Conservation (phyloP, 2,329 filamentous ascomycete species). For the Lecanicillium sp. region DNA sequence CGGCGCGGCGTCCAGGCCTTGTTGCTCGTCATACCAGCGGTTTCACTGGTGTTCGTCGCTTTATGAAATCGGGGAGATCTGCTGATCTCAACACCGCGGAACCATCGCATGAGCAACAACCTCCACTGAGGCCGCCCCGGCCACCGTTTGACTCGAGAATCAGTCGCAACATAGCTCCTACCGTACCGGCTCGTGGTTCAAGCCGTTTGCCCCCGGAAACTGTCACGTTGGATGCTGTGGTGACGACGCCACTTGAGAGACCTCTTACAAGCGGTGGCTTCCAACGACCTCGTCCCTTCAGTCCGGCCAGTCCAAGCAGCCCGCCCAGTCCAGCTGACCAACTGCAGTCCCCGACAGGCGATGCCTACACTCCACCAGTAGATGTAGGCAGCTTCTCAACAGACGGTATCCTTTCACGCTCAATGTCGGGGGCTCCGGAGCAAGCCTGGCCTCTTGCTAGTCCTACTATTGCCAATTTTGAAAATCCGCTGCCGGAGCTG, state of each 20-base stretch:
- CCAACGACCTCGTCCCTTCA: constrained; percentile 35
- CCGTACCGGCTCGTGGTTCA: constrained; percentile 44
- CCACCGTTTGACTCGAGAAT: constrained; percentile 34
- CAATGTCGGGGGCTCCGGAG: constrained; percentile 29
- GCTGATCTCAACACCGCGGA: constrained; percentile 1
- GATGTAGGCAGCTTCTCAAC: constrained; percentile 16
- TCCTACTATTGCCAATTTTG: constrained; percentile 22
- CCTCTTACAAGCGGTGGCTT: constrained; percentile 37
- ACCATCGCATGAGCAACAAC: constrained; percentile 1
- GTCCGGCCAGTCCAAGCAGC: constrained; percentile 15
- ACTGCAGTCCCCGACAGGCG: constrained; percentile 9
- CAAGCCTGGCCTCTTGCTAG: constrained; percentile 31
- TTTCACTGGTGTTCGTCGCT: constrained; percentile 7
- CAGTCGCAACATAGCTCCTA: constrained; percentile 26
- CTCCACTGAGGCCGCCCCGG: constrained; percentile 26
- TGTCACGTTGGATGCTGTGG: constrained; percentile 31
- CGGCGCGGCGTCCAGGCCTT: constrained; percentile 3
- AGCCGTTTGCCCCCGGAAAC: constrained; percentile 42
- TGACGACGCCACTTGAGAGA: constrained; percentile 28
- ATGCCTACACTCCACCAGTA: constrained; percentile 7
- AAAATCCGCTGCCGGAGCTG: constrained; percentile 45
- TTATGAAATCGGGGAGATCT: constrained; percentile 7
- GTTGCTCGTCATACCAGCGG: constrained; percentile 7
- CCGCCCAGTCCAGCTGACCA: constrained; percentile 16
- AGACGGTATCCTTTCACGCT: constrained; percentile 28